Evolutionary conservation across 768 basidiomycete genomes (phyloP), one percentile per base, ranked within the genome.

Genomic region (Holtermanniella nyarrowii): DNA sequence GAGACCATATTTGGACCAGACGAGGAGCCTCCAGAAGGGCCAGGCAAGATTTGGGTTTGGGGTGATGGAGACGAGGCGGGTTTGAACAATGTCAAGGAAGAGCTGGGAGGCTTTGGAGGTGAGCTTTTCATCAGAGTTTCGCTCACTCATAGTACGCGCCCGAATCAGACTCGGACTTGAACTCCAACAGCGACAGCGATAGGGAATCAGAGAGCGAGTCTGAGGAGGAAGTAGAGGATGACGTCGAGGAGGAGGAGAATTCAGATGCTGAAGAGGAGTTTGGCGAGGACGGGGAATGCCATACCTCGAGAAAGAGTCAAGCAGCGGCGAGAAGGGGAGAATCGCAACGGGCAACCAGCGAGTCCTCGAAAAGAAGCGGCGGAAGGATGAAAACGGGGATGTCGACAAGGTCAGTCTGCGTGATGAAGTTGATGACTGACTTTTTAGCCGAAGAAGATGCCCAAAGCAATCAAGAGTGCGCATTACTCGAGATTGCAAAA

Each of bases 61-160:
- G 88, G 90, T 57, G 90, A 93, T 62, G 88, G 88, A 3, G 82
- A 80, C n/a, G 83, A 82, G 1, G 82, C 82, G 50, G 76, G 77
- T 51, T 74, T 93, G 60, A 74, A 75, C 31, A 79, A 84, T 42
- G 83, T 88, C 62, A 77, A n/a, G 78, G 62, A 82, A 81, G 62
- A 85, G 89, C 39, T 96, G 84, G 81, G 85, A 91, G 71, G 80
- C 83, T 12, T 71, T 89, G 4, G 80, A 83, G 73, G 91, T 91
- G n/a, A n/a, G n/a, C n/a, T n/a, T n/a, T n/a, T n/a, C 1, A 26
- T 5, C 13, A 23, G 5, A 31, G 20, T 44, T 24, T 13, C 23
- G 16, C 18, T 0, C 1, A 24, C 11, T 48, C 56, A 50, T 52
- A 90, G 88, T 86, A 84, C 59, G 84, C 86, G 57, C 86, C 88